Base-by-base conservation (phyloP, 306 rosid genomes). In the Quillaja saponaria region DNA sequence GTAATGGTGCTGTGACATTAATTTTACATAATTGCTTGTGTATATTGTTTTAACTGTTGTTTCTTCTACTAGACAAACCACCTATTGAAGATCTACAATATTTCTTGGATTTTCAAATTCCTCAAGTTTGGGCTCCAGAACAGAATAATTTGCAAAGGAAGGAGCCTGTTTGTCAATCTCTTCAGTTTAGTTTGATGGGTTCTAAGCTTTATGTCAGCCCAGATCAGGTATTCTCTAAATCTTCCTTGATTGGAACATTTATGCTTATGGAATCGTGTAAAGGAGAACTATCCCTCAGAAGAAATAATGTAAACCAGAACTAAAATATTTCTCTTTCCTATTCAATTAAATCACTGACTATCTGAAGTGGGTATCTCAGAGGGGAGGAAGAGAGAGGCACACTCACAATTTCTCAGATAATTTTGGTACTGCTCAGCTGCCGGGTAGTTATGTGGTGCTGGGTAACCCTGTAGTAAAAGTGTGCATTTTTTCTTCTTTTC, bases 111-210 rank as follows among this genome's bases (percentile, higher is more conserved):
- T 91, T 91, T 73, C 97, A 91, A 91, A 80, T 91, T 55, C 76
- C 86, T 55, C 86, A 72, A 60, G 86, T 71, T 59, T 91, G 97
- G 97, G 97, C 97, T 19, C 97, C 97, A 4, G 95, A 88, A 65
- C 91, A 80, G 59, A 88, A 78, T 71, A 87, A 80, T 64, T 77
- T 84, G 62, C 97, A 91, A 67, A 79, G 96, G 72, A 91, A 91
- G 77, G 96, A 88, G 73, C 97, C 96, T 35, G 95, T 91, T 13
- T 91, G 97, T 68, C 62, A 64, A 21, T 75, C 88, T 39, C 97
- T 88, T 58, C 97, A 91, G 81, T 91, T 91, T 80, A 88, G 97
- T 75, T 84, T 91, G 86, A 91, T 91, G 97, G 96, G 97, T 55
- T 95, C 97, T 15, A 91, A 88, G 77, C 97, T 91, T 61, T 86